Evolutionary conservation across 2,329 filamentous ascomycete species (phyloP), one percentile per base, ranked within the genome.

Genomic region (Aspergillus pseudotamarii): DNA sequence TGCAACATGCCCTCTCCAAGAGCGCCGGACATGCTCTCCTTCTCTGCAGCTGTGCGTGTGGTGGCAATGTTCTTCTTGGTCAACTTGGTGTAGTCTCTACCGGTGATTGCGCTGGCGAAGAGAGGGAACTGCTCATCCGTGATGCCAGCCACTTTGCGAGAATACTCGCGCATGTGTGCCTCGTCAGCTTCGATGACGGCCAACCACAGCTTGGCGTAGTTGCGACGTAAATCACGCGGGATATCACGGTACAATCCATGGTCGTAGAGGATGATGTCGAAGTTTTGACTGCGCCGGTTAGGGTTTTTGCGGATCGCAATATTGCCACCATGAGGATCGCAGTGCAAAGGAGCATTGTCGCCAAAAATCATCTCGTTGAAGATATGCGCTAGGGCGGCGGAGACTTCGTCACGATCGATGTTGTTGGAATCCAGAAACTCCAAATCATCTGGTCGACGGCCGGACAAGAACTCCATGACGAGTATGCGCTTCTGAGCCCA

Each of bases 341-440:
- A 99, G 80, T 99, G 95, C 45, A 99, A 82, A 0, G 95, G 93
- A 0, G 94, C 94, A 63, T 90, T 86, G 58, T 89, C 87, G 56
- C 94, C 94, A 69, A 99, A 99, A 69, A 99, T 97, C 95, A 99
- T 99, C 76, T 98, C 94, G 82, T 99, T 99, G 85, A 99, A 99
- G 63, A 99, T 93, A 63, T 90, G 89, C 0, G 95, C 91, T 4
- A 99, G 83, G 0, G 93, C 91, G 1, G 94, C 94, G 0, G 94
- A 96, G 6, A 99, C 95, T 78, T 98, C 94, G 74, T 98, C 95
- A 23, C 95, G 89, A 77, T 96, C 93, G 74, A 99, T 99, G 62
- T 88, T 86, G 75, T 96, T 91, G 8, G 85, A 82, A 76, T 98
- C 95, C 4, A 99, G 83, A 74, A 91, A 98, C 19, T 87, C 88